Evolutionary conservation across 495 filamentous ascomycete genomes (phyloP).

Genomic region (Talaromyces thailandensis): DNA sequence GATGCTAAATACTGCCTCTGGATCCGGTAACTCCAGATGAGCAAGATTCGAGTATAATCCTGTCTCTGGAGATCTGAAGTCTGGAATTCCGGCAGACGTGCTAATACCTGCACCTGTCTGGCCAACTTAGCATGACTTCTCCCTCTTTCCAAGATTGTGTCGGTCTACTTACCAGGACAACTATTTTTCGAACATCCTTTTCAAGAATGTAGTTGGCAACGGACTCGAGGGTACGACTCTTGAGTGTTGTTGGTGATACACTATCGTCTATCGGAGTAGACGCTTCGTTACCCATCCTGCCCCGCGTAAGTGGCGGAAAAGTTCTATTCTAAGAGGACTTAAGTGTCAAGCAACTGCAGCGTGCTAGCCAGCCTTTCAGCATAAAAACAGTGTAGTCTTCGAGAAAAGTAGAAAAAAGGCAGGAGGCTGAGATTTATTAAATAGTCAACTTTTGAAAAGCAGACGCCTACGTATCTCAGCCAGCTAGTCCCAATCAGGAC

Average conservation of each 20-base stretch:
- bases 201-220: slow-evolving; percentile 69
- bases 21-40: slow-evolving; percentile 71
- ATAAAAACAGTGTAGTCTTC: not conserved
- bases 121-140: not conserved
- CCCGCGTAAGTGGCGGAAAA: not conserved
- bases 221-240: slow-evolving; percentile 56
- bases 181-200: slow-evolving; percentile 56
- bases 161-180: slow-evolving; percentile 59
- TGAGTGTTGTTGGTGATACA: slow-evolving; percentile 53
- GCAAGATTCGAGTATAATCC: slow-evolving; percentile 87
- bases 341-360: not conserved
- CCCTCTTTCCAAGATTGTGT: not conserved
- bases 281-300: slow-evolving; percentile 61
- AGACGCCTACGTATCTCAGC: not conserved
- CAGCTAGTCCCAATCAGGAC: not conserved
- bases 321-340: not conserved
- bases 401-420: not conserved
- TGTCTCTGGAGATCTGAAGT: slow-evolving; percentile 77
- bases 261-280: slow-evolving; percentile 55
- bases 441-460: not conserved
- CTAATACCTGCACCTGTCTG: slow-evolving; percentile 50
- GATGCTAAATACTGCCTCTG: slow-evolving; percentile 75
- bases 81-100: slow-evolving; percentile 81
- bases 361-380: not conserved
- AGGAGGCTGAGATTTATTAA: not conserved